phyloP scores from a whole-genome alignment of 2,329 filamentous ascomycete species.

The Pseudogymnoascus sp. region DNA sequence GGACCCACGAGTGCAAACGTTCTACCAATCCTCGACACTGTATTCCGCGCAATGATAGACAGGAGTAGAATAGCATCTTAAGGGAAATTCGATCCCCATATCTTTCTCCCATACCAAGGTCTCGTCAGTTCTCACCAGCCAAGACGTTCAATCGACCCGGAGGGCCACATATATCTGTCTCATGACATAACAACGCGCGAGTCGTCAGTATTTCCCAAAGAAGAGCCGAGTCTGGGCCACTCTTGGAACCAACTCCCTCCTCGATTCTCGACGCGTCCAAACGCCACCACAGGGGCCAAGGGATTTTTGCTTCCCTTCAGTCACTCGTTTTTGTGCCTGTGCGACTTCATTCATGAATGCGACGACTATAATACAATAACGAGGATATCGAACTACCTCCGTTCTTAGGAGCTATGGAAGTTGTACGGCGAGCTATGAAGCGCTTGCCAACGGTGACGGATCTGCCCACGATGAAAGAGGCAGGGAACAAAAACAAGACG shows the following conservation, averaged over 20 bases:
- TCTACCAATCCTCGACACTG: not conserved
- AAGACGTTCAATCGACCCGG: not conserved
- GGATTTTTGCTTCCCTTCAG: too few species aligned
- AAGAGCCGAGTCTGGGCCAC: not conserved
- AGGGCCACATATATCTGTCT: not conserved
- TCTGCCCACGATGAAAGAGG: constrained; percentile 39
- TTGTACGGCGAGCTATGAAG: constrained; percentile 47
- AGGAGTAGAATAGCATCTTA: not conserved
- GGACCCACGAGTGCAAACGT: not conserved
- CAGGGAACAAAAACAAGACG: constrained; percentile 32
- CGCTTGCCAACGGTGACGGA: constrained; percentile 40
- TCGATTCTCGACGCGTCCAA: too few species aligned
- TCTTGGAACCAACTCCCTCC: too few species aligned
- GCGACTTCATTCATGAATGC: not conserved
- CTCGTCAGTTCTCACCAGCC: not conserved
- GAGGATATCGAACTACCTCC: constrained; percentile 9
- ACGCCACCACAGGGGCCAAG: too few species aligned
- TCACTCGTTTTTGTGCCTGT: not conserved
- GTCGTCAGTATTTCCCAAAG: not conserved
- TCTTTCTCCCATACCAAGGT: not conserved
- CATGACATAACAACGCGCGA: not conserved
- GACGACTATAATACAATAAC: not conserved
- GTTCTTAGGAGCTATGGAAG: constrained; percentile 36
- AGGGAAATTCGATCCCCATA: not conserved
- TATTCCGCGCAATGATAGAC: not conserved